A percentile compares a stretch with the other conserved stretches of the same genome.
phyloP scores from a whole-genome alignment of 2,329 filamentous ascomycete genomes.

The Ascocoryne sarcoides region DNA sequence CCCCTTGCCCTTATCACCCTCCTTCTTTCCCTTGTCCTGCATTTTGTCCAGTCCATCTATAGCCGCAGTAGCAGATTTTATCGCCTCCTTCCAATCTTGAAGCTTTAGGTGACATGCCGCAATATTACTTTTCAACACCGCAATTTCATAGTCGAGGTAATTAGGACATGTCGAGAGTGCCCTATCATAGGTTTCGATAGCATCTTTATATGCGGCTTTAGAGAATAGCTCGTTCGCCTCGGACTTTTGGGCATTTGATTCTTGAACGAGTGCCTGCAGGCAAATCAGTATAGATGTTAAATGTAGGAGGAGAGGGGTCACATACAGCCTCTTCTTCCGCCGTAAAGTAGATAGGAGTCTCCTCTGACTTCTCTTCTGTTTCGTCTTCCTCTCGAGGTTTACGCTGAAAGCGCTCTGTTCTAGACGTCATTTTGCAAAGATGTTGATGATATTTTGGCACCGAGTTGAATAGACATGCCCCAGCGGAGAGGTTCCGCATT shows the following conservation, averaged over 20 bases:
- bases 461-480: constrained; percentile 2
- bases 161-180: constrained; percentile 71
- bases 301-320: neutral
- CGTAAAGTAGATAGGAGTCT: constrained; percentile 7
- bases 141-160: constrained; percentile 81
- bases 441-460: constrained; percentile 1
- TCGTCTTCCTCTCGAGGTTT: constrained; percentile 10
- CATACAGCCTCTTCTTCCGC: constrained; percentile 36
- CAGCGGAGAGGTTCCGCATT: neutral
- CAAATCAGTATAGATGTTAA: neutral
- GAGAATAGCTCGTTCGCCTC: constrained; percentile 75
- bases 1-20: constrained; percentile 24
- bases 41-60: constrained; percentile 64
- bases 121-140: constrained; percentile 81
- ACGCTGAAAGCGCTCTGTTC: constrained; percentile 27
- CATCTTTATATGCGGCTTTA: constrained; percentile 61
- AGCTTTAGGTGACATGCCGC: constrained; percentile 82
- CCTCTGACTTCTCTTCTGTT: neutral
- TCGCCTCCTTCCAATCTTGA: constrained; percentile 74
- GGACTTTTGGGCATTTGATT: constrained; percentile 65
- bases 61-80: constrained; percentile 63
- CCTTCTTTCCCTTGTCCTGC: constrained; percentile 23
- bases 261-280: constrained; percentile 52
- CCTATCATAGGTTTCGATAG: constrained; percentile 74
- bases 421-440: constrained; percentile 23